Evolutionary conservation across 768 basidiomycete species (phyloP).

Genomic region (Clavulina sp.): DNA sequence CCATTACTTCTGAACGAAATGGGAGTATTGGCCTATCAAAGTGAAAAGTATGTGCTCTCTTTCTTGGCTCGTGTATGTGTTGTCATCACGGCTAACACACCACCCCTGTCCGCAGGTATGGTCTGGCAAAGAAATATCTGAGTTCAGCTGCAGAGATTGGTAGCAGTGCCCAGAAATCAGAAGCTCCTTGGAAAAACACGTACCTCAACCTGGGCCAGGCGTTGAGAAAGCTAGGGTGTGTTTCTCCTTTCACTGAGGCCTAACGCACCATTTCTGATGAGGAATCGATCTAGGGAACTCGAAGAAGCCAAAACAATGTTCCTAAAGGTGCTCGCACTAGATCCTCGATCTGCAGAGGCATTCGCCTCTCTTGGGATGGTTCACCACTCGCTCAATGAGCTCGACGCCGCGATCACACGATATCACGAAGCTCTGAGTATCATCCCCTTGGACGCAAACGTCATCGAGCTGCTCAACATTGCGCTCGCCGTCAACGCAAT

Average conservation of each 20-base stretch:
- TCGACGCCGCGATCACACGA: constrained; percentile 67
- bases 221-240: constrained; percentile 61
- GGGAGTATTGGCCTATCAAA: constrained; percentile 83
- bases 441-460: constrained; percentile 66
- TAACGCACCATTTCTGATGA: neutral
- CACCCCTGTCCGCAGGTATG: too few species aligned
- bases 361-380: constrained; percentile 84
- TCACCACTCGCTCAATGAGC: constrained; percentile 51
- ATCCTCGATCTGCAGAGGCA: constrained; percentile 67
- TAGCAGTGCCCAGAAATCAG: constrained; percentile 69
- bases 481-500: constrained; percentile 32
- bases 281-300: neutral
- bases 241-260: constrained; percentile 1
- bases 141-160: too few species aligned
- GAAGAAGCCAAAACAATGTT: constrained; percentile 54
- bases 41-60: constrained; percentile 43
- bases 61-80: too few species aligned
- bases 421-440: constrained; percentile 83
- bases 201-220: constrained; percentile 89
- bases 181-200: constrained; percentile 73
- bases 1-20: constrained; percentile 83
- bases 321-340: constrained; percentile 64
- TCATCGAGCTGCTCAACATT: constrained; percentile 64
- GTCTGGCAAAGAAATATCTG: constrained; percentile 48
- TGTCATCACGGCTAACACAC: too few species aligned